phyloP scores from a whole-genome alignment of 1,284 basidiomycete species.

The Hymenochaete sp. region DNA sequence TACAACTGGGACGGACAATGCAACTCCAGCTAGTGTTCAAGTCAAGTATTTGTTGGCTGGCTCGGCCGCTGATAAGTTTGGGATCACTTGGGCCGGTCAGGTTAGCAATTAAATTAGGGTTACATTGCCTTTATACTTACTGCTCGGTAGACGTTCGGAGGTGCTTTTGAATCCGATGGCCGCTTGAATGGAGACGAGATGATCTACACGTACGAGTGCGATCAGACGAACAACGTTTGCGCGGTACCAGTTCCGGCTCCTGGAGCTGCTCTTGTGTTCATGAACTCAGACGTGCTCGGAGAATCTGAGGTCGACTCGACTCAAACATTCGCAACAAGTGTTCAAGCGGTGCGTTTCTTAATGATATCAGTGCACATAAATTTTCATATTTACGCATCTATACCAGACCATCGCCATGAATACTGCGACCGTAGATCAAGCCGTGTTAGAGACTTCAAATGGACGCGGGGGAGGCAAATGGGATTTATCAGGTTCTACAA shows the following conservation, averaged over 20 bases:
- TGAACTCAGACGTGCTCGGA: constrained; percentile 37
- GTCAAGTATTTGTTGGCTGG: constrained; percentile 22
- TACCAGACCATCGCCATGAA: constrained; percentile 37
- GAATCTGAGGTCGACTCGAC: constrained; percentile 32
- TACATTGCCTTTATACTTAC: not conserved
- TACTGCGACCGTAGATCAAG: constrained; percentile 35
- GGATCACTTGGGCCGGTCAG: constrained; percentile 35
- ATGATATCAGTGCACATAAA: not conserved
- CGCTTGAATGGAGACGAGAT: constrained; percentile 42
- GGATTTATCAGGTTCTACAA: constrained; percentile 36
- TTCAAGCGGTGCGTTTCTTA: constrained; percentile 15
- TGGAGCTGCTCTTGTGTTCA: constrained; percentile 63
- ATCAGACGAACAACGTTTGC: constrained; percentile 42
- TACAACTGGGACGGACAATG: constrained; percentile 16
- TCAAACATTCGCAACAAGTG: constrained; percentile 50
- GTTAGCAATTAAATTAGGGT: constrained; percentile 1
- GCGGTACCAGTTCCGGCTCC: constrained; percentile 60
- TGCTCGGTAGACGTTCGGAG: constrained; percentile 32
- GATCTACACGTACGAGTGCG: constrained; percentile 48
- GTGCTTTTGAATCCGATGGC: constrained; percentile 40
- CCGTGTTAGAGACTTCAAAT: constrained; percentile 40
- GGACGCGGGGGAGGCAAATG: constrained; percentile 35
- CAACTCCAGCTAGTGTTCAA: constrained; percentile 17
- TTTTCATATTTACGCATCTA: constrained; percentile 8
- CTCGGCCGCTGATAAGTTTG: constrained; percentile 30